These are phyloP conservation scores for Candida ascalaphidarum DNA, from an alignment of 805 yeast genomes.

Conservation along the genomic window DNA sequence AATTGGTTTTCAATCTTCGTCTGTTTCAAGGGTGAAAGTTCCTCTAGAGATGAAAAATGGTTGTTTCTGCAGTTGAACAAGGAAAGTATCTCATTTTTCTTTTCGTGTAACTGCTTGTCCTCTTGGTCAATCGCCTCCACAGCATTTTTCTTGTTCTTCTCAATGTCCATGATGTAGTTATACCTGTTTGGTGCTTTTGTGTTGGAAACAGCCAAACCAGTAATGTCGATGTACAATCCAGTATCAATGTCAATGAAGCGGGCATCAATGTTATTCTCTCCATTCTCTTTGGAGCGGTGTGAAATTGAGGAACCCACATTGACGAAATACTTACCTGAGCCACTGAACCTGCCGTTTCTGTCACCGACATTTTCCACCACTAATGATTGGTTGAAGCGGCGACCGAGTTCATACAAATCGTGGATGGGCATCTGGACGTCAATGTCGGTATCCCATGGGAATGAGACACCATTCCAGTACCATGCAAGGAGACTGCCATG, in stretches of 20 bases:
- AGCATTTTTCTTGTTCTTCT: background rate
- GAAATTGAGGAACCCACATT: conserved; percentile 7
- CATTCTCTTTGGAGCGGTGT: conserved; percentile 5
- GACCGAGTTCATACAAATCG: conserved; percentile 11
- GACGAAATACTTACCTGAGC: conserved; percentile 6
- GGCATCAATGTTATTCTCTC: conserved; percentile 9
- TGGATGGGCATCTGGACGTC: conserved; percentile 17
- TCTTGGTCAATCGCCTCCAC: background rate
- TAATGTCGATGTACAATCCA: conserved; percentile 10
- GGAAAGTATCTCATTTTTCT: background rate
- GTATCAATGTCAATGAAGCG: conserved; percentile 10
- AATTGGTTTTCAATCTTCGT: conserved; percentile 10
- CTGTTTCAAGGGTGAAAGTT: conserved; percentile 9
- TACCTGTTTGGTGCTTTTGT: conserved; percentile 5
- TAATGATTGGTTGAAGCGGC: conserved; percentile 12
- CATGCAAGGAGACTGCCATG: conserved; percentile 14
- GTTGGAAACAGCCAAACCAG: conserved; percentile 6
- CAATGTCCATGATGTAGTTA: conserved; percentile 2
- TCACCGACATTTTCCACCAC: conserved; percentile 8
- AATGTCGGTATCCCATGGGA: conserved; percentile 17
- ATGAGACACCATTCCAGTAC: conserved; percentile 15
- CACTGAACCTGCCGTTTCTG: conserved; percentile 4
- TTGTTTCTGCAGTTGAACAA: conserved; percentile 1
- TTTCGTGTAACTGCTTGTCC: background rate
- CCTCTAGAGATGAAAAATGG: conserved; percentile 7